These are phyloP conservation scores for Atkinsonella texensis DNA, from an alignment of 2,329 filamentous ascomycete genomes.

Conservation along the genomic window DNA sequence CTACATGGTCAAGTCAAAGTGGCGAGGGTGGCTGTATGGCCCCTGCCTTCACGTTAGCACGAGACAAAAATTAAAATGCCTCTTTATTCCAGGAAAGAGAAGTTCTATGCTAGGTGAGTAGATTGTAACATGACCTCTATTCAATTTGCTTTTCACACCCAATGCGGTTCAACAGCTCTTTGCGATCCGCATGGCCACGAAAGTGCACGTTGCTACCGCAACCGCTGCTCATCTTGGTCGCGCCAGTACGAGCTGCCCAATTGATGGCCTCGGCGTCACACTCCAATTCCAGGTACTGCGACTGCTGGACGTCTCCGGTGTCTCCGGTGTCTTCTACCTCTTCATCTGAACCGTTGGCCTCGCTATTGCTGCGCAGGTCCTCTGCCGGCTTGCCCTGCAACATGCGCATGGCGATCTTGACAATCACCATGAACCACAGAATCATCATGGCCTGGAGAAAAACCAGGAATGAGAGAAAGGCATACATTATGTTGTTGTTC, in stretches of 20 bases:
- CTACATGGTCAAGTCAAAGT: no score
- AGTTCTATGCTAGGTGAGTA: no score
- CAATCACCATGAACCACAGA: background rate
- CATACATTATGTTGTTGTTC: slow-evolving; percentile 59
- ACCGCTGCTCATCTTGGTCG: background rate
- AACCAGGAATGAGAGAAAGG: slow-evolving; percentile 66
- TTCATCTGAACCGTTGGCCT: background rate
- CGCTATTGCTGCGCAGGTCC: background rate
- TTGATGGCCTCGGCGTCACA: background rate
- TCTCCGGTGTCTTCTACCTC: background rate
- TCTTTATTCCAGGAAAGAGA: no score
- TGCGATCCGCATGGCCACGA: slow-evolving; percentile 60
- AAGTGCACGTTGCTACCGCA: slow-evolving; percentile 34
- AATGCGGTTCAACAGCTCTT: background rate
- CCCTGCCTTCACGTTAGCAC: no score
- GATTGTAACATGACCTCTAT: background rate
- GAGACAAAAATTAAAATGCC: no score
- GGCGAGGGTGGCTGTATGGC: no score
- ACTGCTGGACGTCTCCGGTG: background rate
- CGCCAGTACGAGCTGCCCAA: background rate
- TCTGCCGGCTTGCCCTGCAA: background rate
- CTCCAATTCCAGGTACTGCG: background rate
- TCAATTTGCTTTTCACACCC: background rate
- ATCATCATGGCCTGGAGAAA: slow-evolving; percentile 56
- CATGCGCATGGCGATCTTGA: background rate